phyloP scores from a whole-genome alignment of 129 eudicot genomes.

The Glebionis coronaria region DNA sequence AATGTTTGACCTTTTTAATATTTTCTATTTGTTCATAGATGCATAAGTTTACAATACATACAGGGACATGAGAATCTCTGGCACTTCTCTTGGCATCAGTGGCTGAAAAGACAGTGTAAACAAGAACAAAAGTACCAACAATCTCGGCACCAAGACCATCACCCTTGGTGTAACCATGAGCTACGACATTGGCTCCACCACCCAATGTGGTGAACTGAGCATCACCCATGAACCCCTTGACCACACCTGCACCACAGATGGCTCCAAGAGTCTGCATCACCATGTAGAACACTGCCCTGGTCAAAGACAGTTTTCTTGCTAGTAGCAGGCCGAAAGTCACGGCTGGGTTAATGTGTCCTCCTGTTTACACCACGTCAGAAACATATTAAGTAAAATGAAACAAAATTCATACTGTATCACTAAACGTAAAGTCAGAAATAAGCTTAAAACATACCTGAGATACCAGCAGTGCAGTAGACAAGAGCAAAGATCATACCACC shows the following conservation, averaged over 20 bases:
- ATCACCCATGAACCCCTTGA: constrained; percentile 70
- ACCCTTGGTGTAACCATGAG: constrained; percentile 66
- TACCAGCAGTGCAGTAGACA: constrained; percentile 93
- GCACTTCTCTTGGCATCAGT: constrained; percentile 81
- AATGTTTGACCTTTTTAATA: neutral
- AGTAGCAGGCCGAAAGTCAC: constrained; percentile 84
- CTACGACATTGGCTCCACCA: constrained; percentile 65
- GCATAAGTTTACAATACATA: constrained; percentile 35
- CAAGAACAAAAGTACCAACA: constrained; percentile 63
- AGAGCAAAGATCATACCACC: constrained; percentile 99
- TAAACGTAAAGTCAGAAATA: too few species aligned
- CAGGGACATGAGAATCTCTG: constrained; percentile 79
- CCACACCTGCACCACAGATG: constrained; percentile 91
- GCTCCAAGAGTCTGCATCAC: constrained; percentile 94
- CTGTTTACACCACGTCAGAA: constrained; percentile 40
- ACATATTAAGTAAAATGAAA: neutral
- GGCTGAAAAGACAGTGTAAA: constrained; percentile 70
- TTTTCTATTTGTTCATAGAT: neutral
- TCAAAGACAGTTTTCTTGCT: constrained; percentile 80
- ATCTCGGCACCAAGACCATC: constrained; percentile 73
- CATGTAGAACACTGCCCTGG: constrained; percentile 76
- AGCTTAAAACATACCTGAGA: constrained; percentile 49
- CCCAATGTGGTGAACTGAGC: constrained; percentile 37
- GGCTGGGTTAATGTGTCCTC: constrained; percentile 94
- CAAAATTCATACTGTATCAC: too few species aligned